Percentiles rank a stretch among this genome's conserved stretches.
These are phyloP conservation scores for Athelia psychrophila DNA, from an alignment of 1,284 basidiomycete species.

Conservation along the genomic window DNA sequence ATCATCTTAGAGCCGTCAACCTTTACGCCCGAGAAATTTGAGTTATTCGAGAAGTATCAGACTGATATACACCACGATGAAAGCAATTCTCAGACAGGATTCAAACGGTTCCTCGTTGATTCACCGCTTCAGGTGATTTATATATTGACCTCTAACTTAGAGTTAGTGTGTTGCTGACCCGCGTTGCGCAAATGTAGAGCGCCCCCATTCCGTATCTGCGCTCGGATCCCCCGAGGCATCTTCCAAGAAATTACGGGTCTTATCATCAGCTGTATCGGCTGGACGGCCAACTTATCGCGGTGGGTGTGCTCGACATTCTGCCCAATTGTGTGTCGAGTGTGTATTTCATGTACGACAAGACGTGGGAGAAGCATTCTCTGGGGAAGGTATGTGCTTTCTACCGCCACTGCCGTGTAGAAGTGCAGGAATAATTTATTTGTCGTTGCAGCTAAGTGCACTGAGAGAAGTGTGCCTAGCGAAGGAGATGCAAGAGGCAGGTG, in stretches of 20 bases:
- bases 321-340: constrained; percentile 91
- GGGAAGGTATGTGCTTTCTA: constrained; percentile 67
- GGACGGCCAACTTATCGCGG: constrained; percentile 80
- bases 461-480: constrained; percentile 71
- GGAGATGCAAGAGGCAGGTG: constrained; percentile 75
- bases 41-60: constrained; percentile 78
- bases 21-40: constrained; percentile 79
- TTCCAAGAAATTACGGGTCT: constrained; percentile 78
- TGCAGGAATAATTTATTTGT: no score
- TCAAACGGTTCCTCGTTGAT: constrained; percentile 78
- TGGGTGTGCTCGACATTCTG: constrained; percentile 91
- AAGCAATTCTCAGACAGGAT: constrained; percentile 50
- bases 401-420: not conserved
- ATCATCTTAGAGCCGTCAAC: constrained; percentile 72
- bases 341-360: constrained; percentile 91
- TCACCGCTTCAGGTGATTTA: constrained; percentile 71
- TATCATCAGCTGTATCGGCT: constrained; percentile 86
- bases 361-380: constrained; percentile 73
- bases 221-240: constrained; percentile 42
- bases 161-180: not conserved
- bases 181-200: constrained; percentile 27
- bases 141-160: constrained; percentile 20
- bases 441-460: constrained; percentile 86
- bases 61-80: constrained; percentile 71
- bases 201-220: constrained; percentile 58